Evolutionary conservation across 1,139 yeast species (phyloP).

Genomic region (Wickerhamiella pararugosa): DNA sequence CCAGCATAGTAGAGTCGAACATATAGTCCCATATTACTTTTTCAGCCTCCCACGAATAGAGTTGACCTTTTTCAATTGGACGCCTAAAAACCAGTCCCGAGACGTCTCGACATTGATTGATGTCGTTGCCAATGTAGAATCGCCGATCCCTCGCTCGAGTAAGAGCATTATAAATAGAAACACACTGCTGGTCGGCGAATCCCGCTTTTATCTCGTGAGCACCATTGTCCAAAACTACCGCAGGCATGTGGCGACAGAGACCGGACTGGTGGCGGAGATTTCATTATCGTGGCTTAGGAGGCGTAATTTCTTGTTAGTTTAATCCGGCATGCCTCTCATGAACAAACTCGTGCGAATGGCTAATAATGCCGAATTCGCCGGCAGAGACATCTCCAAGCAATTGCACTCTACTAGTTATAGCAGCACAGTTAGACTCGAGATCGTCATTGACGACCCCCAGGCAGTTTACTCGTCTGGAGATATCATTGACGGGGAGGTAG

Average conservation of each 20-base stretch:
- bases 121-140: conserved; percentile 58
- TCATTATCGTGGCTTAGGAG: too few relatives aligned
- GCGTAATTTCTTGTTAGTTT: too few relatives aligned
- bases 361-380: neutral
- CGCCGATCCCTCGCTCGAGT: conserved; percentile 64
- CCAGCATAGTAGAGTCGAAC: conserved; percentile 29
- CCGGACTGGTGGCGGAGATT: too few relatives aligned
- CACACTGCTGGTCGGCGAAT: conserved; percentile 25
- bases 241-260: conserved; percentile 8
- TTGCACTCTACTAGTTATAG: neutral
- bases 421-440: neutral
- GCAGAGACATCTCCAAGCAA: neutral
- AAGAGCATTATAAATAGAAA: conserved; percentile 49
- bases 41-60: conserved; percentile 85
- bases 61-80: conserved; percentile 74
- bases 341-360: conserved; percentile 1
- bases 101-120: conserved; percentile 49
- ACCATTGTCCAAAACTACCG: conserved; percentile 66
- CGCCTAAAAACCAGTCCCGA: conserved; percentile 63
- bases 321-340: neutral
- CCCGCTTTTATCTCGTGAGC: conserved; percentile 76
- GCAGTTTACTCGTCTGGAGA: conserved; percentile 2
- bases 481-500: conserved; percentile 1
- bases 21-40: conserved; percentile 88
- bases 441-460: neutral